Percentiles rank a stretch among this genome's conserved stretches.
Conservation (phyloP, 2,329 filamentous ascomycete species). For the Botryosphaeria agaves region DNA sequence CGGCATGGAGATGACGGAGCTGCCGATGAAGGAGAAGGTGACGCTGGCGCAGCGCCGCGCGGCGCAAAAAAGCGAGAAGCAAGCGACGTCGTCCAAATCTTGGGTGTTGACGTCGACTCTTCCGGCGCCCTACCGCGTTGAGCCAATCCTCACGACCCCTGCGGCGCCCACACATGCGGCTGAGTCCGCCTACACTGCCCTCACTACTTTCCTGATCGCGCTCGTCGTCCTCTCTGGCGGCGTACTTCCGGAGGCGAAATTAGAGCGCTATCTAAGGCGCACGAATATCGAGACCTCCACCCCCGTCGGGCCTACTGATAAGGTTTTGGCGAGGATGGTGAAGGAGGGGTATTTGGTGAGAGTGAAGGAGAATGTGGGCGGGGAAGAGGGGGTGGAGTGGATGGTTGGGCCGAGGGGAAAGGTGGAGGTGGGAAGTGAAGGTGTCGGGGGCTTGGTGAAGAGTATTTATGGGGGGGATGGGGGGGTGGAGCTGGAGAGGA, state of each 20-base stretch:
- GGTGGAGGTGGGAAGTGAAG: slow-evolving; percentile 64
- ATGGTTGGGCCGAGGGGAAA: slow-evolving; percentile 72
- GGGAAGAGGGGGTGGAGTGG: slow-evolving; percentile 66
- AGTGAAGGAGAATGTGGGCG: slow-evolving; percentile 48
- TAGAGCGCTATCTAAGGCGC: slow-evolving; percentile 57
- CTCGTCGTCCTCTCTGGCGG: slow-evolving; percentile 59
- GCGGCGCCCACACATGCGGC: slow-evolving; percentile 44
- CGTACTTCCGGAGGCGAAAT: slow-evolving; percentile 56
- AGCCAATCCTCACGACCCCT: slow-evolving; percentile 50
- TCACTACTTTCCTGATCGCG: slow-evolving; percentile 67
- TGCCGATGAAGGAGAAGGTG: slow-evolving; percentile 65
- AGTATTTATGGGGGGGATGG: slow-evolving; percentile 31
- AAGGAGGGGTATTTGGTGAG: slow-evolving; percentile 72
- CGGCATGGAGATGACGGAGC: slow-evolving; percentile 83
- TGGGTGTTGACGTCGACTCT: slow-evolving; percentile 67
- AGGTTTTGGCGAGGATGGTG: slow-evolving; percentile 55
- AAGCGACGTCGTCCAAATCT: slow-evolving; percentile 39
- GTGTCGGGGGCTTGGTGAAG: slow-evolving; percentile 52
- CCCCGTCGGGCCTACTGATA: slow-evolving; percentile 52
- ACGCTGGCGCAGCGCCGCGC: slow-evolving; percentile 63
- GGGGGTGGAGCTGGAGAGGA: slow-evolving; percentile 13
- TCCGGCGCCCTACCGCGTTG: slow-evolving; percentile 44
- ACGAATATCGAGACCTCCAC: slow-evolving; percentile 62
- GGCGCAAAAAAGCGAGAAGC: slow-evolving; percentile 35
- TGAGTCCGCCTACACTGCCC: slow-evolving; percentile 64